Conservation (phyloP, 164 flowering plant species). For the Aristolochia californica region DNA sequence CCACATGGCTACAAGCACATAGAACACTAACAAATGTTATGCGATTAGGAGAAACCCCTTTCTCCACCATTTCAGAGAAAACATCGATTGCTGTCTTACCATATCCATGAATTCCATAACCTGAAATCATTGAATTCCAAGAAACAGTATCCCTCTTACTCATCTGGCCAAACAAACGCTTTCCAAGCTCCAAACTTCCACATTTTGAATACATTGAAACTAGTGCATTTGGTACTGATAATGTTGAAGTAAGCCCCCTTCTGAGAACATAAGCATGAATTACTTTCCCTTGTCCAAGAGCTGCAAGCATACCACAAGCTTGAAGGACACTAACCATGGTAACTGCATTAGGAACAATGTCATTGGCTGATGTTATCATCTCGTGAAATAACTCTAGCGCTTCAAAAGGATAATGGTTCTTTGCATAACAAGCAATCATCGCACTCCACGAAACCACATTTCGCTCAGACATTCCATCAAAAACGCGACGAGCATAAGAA, state of each 20-base stretch:
- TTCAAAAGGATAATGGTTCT: slow-evolving; percentile 53
- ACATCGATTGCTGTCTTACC: slow-evolving; percentile 8
- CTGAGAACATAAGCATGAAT: slow-evolving; percentile 62
- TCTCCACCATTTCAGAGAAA: slow-evolving; percentile 9
- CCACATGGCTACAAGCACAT: slow-evolving; percentile 15
- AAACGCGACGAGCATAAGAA: slow-evolving; percentile 42
- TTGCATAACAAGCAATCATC: slow-evolving; percentile 72
- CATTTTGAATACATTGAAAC: slow-evolving; percentile 72
- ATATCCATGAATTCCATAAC: slow-evolving; percentile 14
- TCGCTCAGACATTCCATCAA: slow-evolving; percentile 44
- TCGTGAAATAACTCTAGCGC: slow-evolving; percentile 59
- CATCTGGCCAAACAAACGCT: slow-evolving; percentile 29
- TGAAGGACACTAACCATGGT: slow-evolving; percentile 88
- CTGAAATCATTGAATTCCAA: slow-evolving; percentile 18
- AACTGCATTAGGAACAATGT: slow-evolving; percentile 53
- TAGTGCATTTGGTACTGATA: slow-evolving; percentile 50
- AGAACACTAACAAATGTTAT: slow-evolving; percentile 13
- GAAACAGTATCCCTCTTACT: slow-evolving; percentile 7
- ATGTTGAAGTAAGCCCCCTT: slow-evolving; percentile 53
- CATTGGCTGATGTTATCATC: slow-evolving; percentile 36
- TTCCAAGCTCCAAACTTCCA: slow-evolving; percentile 44
- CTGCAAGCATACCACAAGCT: slow-evolving; percentile 67
- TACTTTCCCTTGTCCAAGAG: slow-evolving; percentile 64
- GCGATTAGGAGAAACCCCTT: slow-evolving; percentile 5
- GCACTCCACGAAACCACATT: slow-evolving; percentile 94